A percentile compares a stretch with the other conserved stretches of the same genome.
Conservation (phyloP, 1,284 basidiomycete genomes). For the Mycocalia duriaeana region DNA sequence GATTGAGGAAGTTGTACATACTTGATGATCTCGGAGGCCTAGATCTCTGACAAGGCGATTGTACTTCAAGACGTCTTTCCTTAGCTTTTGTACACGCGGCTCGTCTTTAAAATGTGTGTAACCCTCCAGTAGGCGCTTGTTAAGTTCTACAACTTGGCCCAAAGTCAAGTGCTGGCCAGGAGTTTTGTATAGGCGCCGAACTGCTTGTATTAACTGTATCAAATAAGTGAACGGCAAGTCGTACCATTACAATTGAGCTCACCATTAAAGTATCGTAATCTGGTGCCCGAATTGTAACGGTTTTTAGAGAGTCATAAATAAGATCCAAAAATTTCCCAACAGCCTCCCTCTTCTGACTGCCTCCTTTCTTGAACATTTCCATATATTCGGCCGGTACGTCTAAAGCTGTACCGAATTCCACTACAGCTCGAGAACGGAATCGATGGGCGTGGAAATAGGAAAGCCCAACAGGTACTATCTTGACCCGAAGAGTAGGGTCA, state of each 20-base stretch:
- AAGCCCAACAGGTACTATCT: slow-evolving; percentile 91
- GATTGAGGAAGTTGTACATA: slow-evolving; percentile 25
- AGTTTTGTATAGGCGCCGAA: slow-evolving; percentile 88
- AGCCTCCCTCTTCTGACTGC: slow-evolving; percentile 85
- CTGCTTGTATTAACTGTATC: slow-evolving; percentile 87
- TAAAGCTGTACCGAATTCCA: slow-evolving; percentile 92
- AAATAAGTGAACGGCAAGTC: slow-evolving; percentile 4
- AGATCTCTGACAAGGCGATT: slow-evolving; percentile 89
- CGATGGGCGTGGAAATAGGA: slow-evolving; percentile 95
- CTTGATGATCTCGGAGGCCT: slow-evolving; percentile 97
- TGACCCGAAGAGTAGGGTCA: slow-evolving; percentile 81
- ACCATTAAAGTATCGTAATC: slow-evolving; percentile 99
- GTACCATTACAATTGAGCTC: slow-evolving; percentile 16
- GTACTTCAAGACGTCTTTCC: slow-evolving; percentile 86
- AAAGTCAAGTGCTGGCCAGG: slow-evolving; percentile 93
- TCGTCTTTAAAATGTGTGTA: slow-evolving; percentile 94
- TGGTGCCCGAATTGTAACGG: slow-evolving; percentile 92
- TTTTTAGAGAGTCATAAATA: slow-evolving; percentile 95
- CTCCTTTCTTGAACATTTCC: slow-evolving; percentile 88
- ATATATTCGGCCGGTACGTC: slow-evolving; percentile 86
- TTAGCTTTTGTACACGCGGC: slow-evolving; percentile 81
- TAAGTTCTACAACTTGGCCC: slow-evolving; percentile 95
- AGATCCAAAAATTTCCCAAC: slow-evolving; percentile 87
- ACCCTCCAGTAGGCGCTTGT: slow-evolving; percentile 91
- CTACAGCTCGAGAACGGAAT: slow-evolving; percentile 92